Percentiles rank a stretch among this genome's conserved stretches.
Conservation (phyloP, 176 grass and related monocot species). For the Metroxylon sagu region DNA sequence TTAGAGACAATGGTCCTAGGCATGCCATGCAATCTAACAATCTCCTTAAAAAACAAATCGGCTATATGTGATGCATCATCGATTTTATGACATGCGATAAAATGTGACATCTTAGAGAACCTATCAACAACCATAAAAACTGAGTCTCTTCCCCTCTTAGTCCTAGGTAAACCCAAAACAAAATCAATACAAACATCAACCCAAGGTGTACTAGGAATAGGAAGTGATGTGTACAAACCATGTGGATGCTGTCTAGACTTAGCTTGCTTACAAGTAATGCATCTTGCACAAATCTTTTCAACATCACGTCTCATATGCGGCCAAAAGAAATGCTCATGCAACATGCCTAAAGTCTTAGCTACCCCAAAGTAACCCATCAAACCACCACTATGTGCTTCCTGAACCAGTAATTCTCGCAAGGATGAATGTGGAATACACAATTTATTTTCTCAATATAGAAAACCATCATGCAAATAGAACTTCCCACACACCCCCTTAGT, state of each 20-base stretch:
- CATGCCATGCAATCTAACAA: no score
- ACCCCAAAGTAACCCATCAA: conserved; percentile 4
- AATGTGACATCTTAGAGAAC: no score
- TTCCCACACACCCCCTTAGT: not conserved
- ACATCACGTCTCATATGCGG: not conserved
- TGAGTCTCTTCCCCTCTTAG: no score
- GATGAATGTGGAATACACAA: not conserved
- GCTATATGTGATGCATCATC: no score
- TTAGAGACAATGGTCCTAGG: no score
- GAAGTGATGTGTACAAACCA: no score
- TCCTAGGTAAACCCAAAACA: no score
- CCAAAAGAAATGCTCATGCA: conserved; percentile 1
- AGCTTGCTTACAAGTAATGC: not conserved
- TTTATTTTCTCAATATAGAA: not conserved
- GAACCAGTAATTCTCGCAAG: not conserved
- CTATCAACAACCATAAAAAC: no score
- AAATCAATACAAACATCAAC: no score
- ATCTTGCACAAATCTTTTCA: not conserved
- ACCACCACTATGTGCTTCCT: not conserved
- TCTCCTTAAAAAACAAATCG: no score
- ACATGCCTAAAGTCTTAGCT: not conserved
- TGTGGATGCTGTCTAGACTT: not conserved
- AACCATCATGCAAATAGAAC: not conserved
- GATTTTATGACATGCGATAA: no score
- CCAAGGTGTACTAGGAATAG: no score